Percentiles rank a stretch among this genome's conserved stretches.
These are phyloP conservation scores for Leccinum uliginosum DNA, from an alignment of 768 basidiomycete species.

Conservation along the genomic window DNA sequence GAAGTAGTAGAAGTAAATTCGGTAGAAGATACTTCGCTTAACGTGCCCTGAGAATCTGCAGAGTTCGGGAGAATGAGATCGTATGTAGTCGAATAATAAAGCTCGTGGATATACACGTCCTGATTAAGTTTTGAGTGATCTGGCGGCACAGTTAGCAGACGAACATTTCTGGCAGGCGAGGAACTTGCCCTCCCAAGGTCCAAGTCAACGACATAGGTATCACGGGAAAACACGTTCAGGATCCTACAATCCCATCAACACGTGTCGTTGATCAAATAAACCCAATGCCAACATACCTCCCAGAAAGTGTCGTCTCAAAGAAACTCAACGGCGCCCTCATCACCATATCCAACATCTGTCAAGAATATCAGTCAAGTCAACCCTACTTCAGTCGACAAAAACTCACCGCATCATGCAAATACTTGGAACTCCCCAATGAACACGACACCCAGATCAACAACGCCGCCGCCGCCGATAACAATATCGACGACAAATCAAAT, in stretches of 20 bases:
- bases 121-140: slow-evolving; percentile 65
- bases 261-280: neutral
- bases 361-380: neutral
- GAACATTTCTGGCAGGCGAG: rapidly evolving
- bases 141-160: slow-evolving; percentile 10
- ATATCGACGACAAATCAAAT: slow-evolving; percentile 55
- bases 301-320: slow-evolving; percentile 86
- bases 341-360: slow-evolving; percentile 75
- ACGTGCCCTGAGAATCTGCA: slow-evolving; percentile 11
- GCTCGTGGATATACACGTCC: slow-evolving; percentile 55
- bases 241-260: slow-evolving; percentile 43
- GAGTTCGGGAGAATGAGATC: slow-evolving; percentile 10
- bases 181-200: slow-evolving; percentile 57
- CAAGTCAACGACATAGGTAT: slow-evolving; percentile 83
- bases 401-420: slow-evolving; percentile 73
- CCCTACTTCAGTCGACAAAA: neutral
- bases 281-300: slow-evolving; percentile 47
- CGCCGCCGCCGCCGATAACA: slow-evolving; percentile 51
- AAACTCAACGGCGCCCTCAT: slow-evolving; percentile 82
- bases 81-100: slow-evolving; percentile 43
- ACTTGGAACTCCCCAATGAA: slow-evolving; percentile 65
- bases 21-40: slow-evolving; percentile 11
- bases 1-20: slow-evolving; percentile 13
- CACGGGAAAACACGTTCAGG: slow-evolving; percentile 87
- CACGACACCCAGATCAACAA: slow-evolving; percentile 76